These are phyloP conservation scores for Macrolepiota fuliginosa DNA, from an alignment of 768 basidiomycete genomes.

Conservation along the genomic window DNA sequence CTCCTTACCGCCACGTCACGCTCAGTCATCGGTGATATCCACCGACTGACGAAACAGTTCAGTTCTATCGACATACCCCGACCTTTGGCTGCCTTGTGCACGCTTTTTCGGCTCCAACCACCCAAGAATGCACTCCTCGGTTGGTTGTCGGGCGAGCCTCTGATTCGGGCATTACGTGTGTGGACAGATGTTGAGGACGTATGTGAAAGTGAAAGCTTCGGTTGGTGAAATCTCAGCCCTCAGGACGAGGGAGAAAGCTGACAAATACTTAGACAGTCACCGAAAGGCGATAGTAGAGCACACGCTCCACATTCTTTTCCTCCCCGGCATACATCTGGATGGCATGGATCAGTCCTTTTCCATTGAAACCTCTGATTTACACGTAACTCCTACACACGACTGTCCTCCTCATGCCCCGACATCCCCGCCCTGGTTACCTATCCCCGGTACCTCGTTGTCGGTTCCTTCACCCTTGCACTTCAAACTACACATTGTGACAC, in stretches of 20 bases:
- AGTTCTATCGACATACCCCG: slow-evolving; percentile 66
- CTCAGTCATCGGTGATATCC: slow-evolving; percentile 69
- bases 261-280: slow-evolving; percentile 57
- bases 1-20: slow-evolving; percentile 73
- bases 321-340: slow-evolving; percentile 68
- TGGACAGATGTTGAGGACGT: slow-evolving; percentile 78
- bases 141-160: slow-evolving; percentile 32
- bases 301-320: slow-evolving; percentile 71
- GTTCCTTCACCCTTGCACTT: slow-evolving; percentile 74
- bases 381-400: slow-evolving; percentile 29
- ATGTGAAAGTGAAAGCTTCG: slow-evolving; percentile 78
- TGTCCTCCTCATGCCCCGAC: slow-evolving; percentile 27
- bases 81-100: slow-evolving; percentile 57
- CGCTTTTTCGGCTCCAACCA: slow-evolving; percentile 47
- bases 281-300: slow-evolving; percentile 76
- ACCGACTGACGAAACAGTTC: slow-evolving; percentile 56
- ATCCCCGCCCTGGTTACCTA: slow-evolving; percentile 45
- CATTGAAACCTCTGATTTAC: slow-evolving; percentile 30
- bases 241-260: background rate
- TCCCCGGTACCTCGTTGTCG: slow-evolving; percentile 57
- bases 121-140: slow-evolving; percentile 24
- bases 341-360: slow-evolving; percentile 25
- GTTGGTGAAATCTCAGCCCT: slow-evolving; percentile 31
- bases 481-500: slow-evolving; percentile 67
- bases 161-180: slow-evolving; percentile 63